Base-by-base conservation (phyloP, 73 alveolate genomes). In the Blepharisma stoltei region DNA sequence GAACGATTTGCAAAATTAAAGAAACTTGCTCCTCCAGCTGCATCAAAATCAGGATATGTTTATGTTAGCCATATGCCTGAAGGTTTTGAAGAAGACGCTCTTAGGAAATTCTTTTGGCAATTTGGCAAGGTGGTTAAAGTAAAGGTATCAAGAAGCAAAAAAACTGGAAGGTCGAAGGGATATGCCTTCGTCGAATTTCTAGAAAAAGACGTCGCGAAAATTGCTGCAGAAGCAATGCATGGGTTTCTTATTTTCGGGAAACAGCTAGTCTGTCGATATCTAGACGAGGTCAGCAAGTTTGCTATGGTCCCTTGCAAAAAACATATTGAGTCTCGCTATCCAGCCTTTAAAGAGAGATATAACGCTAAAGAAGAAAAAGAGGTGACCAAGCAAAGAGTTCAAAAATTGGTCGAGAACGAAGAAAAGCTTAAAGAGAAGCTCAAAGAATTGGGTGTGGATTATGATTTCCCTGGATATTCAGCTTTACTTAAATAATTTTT, bases 31-130 rank as follows among this genome's bases (percentile, higher is more conserved):
- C 73, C 73, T 20, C 46, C 73, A 60, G 73, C 45, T 14, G 73
- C 46, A 18, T 20, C 38, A 20, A 60, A n/a, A 9, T 9, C 18
- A 83, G 73, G 73, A 20, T 60, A 60, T 20, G 85, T 95, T 53
- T 96, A 95, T 85, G 95, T 93, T 25, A 98, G 99, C 9, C 99
- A 96, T 73, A 80, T 96, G 32, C 99, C 99, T 8, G 89, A 91
- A 87, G 99, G 99, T 46, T 94, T 96, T 55, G 78, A 82, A 27
- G 99, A 96, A 81, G 84, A 89, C 65, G 92, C 93, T 49, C 71
- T 96, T 54, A 82, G 95, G 75, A 90, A 86, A 71, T 96, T 92
- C 93, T 94, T 96, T 83, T 78, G 86, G 50, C 95, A 96, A 85
- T 96, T 94, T 89, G 99, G 99, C 5, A 85, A 70, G 25, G 90